Base-by-base conservation (phyloP, 768 basidiomycete genomes). In the Mrakia blollopis region DNA sequence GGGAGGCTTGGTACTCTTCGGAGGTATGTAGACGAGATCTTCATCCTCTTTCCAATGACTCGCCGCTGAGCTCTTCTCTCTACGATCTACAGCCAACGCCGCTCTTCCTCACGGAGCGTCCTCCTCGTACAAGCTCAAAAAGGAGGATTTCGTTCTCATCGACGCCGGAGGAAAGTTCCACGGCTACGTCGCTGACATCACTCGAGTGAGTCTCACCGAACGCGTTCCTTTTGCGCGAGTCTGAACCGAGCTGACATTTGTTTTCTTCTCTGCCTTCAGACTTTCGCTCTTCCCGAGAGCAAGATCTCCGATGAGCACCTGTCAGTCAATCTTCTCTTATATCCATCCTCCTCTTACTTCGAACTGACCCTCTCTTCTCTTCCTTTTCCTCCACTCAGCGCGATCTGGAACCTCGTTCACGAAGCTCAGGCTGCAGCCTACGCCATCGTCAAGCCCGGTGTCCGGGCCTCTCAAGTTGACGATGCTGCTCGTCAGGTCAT, bases 91-190 rank as follows among this genome's bases (percentile, higher is more conserved):
- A 94, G 93, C 91, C 77, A 91, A 94, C 80, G 93, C 92, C 8
- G 92, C 92, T 3, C 87, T 92, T 32, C 93, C 92, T 4, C 93
- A 94, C 82, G 94, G 92, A 9, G 86, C 87, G 52, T 91, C 92
- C 3, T 90, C 89, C 0, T 91, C 94, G 81, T 87, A 89, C 44
- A 80, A 80, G 0, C 85, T 94, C 18, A 84, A 83, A 0, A 81
- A 84, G 73, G 80, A 85, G 8, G 92, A 95, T 79, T 87, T 92
- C 76, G 87, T 89, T 16, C 85, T 94, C 21, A 89, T 94, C 77
- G 93, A 94, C 81, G 87, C 88, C 72, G 90, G 88, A 13, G 91
- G 89, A 0, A 85, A 86, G 23, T 85, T 94, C 61, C 88, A 91
- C 80, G 92, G 90, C 0, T 94, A 95, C 81, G 82, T 87, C 65